Evolutionary conservation across 1,139 yeast genomes (phyloP).

Genomic region (Diutina sp.): DNA sequence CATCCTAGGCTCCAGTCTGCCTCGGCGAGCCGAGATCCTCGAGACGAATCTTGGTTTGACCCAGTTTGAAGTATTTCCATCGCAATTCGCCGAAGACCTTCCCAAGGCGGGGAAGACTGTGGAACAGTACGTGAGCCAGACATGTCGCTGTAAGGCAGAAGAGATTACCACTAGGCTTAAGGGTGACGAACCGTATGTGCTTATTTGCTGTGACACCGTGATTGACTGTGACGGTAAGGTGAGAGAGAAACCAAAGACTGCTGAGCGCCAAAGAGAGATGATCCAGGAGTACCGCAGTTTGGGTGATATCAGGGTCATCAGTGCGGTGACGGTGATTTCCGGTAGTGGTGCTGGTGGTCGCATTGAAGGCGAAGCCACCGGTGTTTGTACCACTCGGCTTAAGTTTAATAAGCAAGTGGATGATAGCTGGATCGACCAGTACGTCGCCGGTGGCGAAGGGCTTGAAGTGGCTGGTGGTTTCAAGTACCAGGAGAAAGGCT

Average conservation of each 20-base stretch:
- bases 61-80: conserved; percentile 34
- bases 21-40: conserved; percentile 63
- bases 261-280: conserved; percentile 32
- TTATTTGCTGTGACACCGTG: conserved; percentile 78
- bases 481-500: conserved; percentile 66
- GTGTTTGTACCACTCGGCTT: conserved; percentile 12
- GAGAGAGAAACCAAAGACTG: conserved; percentile 63
- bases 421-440: conserved; percentile 41
- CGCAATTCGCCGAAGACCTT: conserved; percentile 64
- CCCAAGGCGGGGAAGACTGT: conserved; percentile 38
- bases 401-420: conserved; percentile 23
- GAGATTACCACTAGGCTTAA: conserved; percentile 34
- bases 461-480: conserved; percentile 85
- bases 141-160: conserved; percentile 48
- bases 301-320: conserved; percentile 40
- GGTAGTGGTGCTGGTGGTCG: neutral
- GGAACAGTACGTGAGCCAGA: conserved; percentile 52
- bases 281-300: conserved; percentile 29
- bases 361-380: conserved; percentile 5
- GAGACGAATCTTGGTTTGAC: conserved; percentile 44
- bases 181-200: conserved; percentile 18
- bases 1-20: conserved; percentile 75
- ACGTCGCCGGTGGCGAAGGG: conserved; percentile 67
- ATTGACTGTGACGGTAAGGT: conserved; percentile 49
- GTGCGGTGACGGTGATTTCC: conserved; percentile 50